Conservation (phyloP, 169 alveolate species). For the Fabrea salina region DNA sequence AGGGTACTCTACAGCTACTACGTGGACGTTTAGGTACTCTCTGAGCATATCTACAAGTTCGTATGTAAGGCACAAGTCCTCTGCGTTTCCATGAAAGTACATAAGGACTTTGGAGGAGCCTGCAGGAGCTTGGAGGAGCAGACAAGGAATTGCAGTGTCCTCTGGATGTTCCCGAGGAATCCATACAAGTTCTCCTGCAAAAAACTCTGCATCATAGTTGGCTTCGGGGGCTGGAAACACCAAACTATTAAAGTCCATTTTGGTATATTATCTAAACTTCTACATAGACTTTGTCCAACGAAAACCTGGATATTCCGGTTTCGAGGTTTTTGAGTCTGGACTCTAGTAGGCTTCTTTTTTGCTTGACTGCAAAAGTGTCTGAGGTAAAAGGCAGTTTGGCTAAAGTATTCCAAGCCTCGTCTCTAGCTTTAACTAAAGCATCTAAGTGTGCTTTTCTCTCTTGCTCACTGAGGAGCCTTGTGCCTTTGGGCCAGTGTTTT, state of each 20-base stretch:
- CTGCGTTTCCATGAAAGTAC: constrained; percentile 82
- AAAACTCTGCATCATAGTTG: constrained; percentile 29
- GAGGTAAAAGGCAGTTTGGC: neutral
- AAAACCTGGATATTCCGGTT: neutral
- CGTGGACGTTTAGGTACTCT: constrained; percentile 50
- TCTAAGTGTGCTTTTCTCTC: neutral
- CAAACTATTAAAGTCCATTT: constrained; percentile 60
- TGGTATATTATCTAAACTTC: neutral
- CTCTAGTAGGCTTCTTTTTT: neutral
- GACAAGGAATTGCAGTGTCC: constrained; percentile 42
- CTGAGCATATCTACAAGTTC: constrained; percentile 51
- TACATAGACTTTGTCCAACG: neutral
- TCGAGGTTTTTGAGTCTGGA: neutral
- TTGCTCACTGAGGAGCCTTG: neutral
- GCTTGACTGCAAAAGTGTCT: neutral
- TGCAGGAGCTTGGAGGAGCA: constrained; percentile 30
- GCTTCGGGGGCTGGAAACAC: constrained; percentile 75
- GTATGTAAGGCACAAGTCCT: constrained; percentile 65
- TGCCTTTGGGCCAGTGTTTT: neutral
- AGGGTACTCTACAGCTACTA: constrained; percentile 78
- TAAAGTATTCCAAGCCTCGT: neutral
- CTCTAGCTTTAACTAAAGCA: neutral
- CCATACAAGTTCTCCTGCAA: constrained; percentile 50
- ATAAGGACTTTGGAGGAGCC: constrained; percentile 51
- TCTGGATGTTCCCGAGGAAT: no score